These are phyloP conservation scores for Phlyctochytrium bullatum DNA, from an alignment of 192 early-diverging fungal species.

Conservation along the genomic window DNA sequence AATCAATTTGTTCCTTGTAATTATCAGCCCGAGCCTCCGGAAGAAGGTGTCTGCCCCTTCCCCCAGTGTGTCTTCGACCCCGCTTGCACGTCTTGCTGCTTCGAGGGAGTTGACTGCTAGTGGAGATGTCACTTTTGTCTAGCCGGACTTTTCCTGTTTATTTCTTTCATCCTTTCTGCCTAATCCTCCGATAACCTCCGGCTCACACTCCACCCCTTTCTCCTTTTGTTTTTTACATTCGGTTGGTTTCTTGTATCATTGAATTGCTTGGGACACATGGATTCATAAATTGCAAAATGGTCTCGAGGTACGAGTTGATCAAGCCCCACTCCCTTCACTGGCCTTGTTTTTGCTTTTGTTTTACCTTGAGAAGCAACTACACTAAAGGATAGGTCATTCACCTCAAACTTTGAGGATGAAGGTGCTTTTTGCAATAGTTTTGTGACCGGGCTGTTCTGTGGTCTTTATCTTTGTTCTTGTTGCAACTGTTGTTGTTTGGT, in stretches of 20 bases:
- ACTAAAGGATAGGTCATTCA: not conserved
- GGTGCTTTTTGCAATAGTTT: too few relatives aligned
- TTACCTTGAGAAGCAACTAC: not conserved
- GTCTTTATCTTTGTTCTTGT: too few relatives aligned
- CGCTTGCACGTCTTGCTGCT: constrained; percentile 36
- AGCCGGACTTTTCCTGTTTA: not conserved
- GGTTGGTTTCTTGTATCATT: not conserved
- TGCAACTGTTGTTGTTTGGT: too few relatives aligned
- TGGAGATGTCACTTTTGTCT: not conserved
- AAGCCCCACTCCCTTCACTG: not conserved
- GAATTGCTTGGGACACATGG: not conserved
- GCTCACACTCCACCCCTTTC: too few relatives aligned
- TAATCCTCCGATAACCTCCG: too few relatives aligned
- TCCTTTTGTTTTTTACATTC: not conserved
- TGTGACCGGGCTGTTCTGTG: too few relatives aligned
- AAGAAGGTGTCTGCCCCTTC: constrained; percentile 49
- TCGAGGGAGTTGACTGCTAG: constrained; percentile 29
- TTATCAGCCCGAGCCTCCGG: constrained; percentile 15
- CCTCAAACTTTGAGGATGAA: too few relatives aligned
- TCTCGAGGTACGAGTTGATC: too few relatives aligned
- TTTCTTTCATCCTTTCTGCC: too few relatives aligned
- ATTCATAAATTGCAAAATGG: too few relatives aligned
- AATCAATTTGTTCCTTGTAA: not conserved
- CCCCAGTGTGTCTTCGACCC: constrained; percentile 45
- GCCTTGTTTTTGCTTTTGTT: not conserved